Evolutionary conservation across 495 filamentous ascomycete species (phyloP).

Genomic region (Annulohypoxylon maeteangense): DNA sequence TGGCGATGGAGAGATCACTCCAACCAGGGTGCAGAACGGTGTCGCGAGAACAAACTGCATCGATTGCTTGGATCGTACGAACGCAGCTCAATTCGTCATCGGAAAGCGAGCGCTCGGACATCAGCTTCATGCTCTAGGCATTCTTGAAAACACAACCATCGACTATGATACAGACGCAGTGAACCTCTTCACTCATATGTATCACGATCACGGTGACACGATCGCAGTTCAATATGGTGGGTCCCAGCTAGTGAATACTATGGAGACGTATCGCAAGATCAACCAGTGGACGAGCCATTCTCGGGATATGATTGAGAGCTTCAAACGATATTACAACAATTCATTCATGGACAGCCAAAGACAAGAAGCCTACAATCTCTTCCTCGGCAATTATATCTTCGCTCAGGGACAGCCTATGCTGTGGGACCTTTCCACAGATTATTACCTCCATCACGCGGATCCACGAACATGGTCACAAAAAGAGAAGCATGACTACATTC

Average conservation of each 20-base stretch:
- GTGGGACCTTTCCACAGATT: slow-evolving; percentile 95
- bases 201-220: slow-evolving; percentile 94
- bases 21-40: slow-evolving; percentile 84
- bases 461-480: slow-evolving; percentile 77
- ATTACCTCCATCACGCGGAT: slow-evolving; percentile 93
- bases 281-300: slow-evolving; percentile 99
- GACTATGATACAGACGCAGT: slow-evolving; percentile 96
- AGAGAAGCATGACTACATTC: slow-evolving; percentile 72
- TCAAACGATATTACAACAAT: slow-evolving; percentile 99
- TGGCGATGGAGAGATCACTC: slow-evolving; percentile 71
- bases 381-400: slow-evolving; percentile 96
- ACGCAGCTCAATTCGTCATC: slow-evolving; percentile 97
- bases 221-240: slow-evolving; percentile 98
- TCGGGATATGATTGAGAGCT: slow-evolving; percentile 98
- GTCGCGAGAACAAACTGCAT: slow-evolving; percentile 97
- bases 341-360: slow-evolving; percentile 96
- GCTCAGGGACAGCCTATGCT: slow-evolving; percentile 92
- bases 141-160: slow-evolving; percentile 80
- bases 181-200: slow-evolving; percentile 97
- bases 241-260: slow-evolving; percentile 97
- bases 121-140: slow-evolving; percentile 91
- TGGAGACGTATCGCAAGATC: slow-evolving; percentile 98
- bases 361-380: slow-evolving; percentile 98
- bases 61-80: slow-evolving; percentile 95
- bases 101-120: slow-evolving; percentile 94